phyloP scores from a whole-genome alignment of 2,329 filamentous ascomycete species.

The Fusarium algeriense region DNA sequence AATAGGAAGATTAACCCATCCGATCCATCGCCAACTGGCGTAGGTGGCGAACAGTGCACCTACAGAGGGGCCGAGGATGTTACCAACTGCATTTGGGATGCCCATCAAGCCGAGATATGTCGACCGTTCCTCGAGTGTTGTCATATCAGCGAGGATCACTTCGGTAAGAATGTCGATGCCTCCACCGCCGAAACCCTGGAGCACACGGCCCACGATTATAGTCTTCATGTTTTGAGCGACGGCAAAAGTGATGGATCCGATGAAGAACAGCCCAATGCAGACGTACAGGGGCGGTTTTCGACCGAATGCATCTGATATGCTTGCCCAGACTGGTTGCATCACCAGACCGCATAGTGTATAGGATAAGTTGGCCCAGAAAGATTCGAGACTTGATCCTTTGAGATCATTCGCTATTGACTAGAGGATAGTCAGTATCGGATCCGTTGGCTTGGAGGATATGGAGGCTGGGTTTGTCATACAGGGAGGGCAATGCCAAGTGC shows the following conservation, averaged over 20 bases:
- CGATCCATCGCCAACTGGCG: constrained; percentile 21
- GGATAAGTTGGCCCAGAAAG: constrained; percentile 18
- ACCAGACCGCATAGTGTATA: constrained; percentile 22
- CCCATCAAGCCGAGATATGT: constrained; percentile 18
- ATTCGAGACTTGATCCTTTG: constrained; percentile 17
- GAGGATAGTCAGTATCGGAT: not conserved
- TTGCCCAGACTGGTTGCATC: constrained; percentile 23
- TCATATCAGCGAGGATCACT: constrained; percentile 23
- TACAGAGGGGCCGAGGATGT: constrained; percentile 9
- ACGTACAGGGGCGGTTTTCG: constrained; percentile 16
- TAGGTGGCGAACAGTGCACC: constrained; percentile 11
- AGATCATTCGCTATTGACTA: constrained; percentile 25
- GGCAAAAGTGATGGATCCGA: constrained; percentile 14
- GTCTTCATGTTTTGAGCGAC: constrained; percentile 20
- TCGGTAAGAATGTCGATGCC: constrained; percentile 19
- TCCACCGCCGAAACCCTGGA: constrained; percentile 19
- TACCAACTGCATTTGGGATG: constrained; percentile 11
- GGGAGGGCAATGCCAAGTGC: constrained; percentile 22
- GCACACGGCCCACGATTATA: constrained; percentile 10
- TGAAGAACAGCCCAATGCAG: constrained; percentile 10
- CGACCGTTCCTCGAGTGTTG: constrained; percentile 4
- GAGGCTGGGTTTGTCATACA: not conserved
- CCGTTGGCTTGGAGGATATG: not conserved
- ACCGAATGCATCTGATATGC: constrained; percentile 22
- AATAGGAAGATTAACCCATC: constrained; percentile 19